A percentile compares a stretch with the other conserved stretches of the same genome.
These are phyloP conservation scores for Colletotrichum horii DNA, from an alignment of 2,329 filamentous ascomycete genomes.

Conservation along the genomic window DNA sequence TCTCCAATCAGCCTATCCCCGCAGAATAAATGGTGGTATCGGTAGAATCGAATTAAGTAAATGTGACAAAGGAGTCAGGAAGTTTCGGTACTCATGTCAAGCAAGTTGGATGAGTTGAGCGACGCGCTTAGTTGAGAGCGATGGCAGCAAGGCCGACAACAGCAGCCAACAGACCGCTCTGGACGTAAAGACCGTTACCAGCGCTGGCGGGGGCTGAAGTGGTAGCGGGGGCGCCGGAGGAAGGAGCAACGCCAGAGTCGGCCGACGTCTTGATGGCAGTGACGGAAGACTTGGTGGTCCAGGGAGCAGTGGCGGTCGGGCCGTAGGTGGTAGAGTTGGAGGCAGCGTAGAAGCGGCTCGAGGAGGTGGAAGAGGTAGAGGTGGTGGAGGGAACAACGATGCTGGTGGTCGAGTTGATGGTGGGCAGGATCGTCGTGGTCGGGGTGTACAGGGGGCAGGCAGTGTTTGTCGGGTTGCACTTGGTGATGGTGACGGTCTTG, in stretches of 20 bases:
- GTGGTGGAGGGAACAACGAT: constrained; percentile 17
- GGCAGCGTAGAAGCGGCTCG: constrained; percentile 31
- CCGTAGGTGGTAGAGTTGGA: constrained; percentile 37
- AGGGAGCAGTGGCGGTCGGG: constrained; percentile 26
- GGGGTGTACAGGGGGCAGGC: constrained; percentile 45
- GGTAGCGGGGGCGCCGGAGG: constrained; percentile 26
- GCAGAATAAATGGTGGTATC: constrained; percentile 26
- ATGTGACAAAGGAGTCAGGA: not conserved
- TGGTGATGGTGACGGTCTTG: constrained; percentile 50
- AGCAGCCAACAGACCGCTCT: constrained; percentile 44
- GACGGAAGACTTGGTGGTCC: constrained; percentile 27
- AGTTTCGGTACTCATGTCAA: not conserved
- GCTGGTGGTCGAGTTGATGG: constrained; percentile 24
- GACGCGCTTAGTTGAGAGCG: constrained; percentile 32
- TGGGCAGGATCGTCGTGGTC: constrained; percentile 28
- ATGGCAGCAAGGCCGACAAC: constrained; percentile 41
- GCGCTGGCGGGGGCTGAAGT: constrained; percentile 33
- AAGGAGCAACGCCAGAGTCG: constrained; percentile 12
- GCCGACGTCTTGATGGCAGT: constrained; percentile 22
- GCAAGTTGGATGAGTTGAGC: constrained; percentile 27
- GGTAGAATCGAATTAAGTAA: constrained; percentile 20
- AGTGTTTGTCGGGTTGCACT: constrained; percentile 48
- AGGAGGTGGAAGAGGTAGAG: not conserved
- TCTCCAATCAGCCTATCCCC: constrained; percentile 31
- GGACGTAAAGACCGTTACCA: constrained; percentile 37